Evolutionary conservation across 257 asterid genomes (phyloP).

Genomic region (Forsythia suspensa): DNA sequence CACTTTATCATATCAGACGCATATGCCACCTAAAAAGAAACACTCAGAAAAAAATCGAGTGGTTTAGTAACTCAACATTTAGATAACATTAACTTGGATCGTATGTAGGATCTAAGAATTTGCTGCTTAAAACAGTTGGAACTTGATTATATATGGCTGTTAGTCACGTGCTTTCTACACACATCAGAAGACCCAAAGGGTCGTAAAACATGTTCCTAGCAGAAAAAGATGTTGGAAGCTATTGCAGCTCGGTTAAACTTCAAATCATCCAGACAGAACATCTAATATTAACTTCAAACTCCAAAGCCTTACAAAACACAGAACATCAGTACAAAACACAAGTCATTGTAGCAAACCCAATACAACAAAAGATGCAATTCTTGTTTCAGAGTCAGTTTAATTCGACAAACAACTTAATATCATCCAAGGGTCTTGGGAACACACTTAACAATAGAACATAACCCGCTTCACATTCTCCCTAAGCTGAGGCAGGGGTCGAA

Average conservation of each 20-base stretch:
- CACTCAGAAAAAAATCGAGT: too few relatives aligned
- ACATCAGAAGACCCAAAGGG: too few relatives aligned
- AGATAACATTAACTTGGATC: too few relatives aligned
- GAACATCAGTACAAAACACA: neutral
- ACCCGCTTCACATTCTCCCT: slow-evolving; percentile 36
- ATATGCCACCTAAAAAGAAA: too few relatives aligned
- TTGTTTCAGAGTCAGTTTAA: neutral
- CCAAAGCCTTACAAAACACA: neutral
- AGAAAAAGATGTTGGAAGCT: neutral
- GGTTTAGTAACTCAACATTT: too few relatives aligned
- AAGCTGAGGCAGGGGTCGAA: slow-evolving; percentile 30
- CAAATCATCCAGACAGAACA: neutral
- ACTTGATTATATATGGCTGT: too few relatives aligned
- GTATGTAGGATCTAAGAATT: too few relatives aligned
- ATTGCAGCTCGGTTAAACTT: neutral
- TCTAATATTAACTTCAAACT: neutral
- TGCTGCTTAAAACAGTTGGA: too few relatives aligned
- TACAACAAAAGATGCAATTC: neutral
- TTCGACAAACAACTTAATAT: neutral
- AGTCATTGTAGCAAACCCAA: neutral
- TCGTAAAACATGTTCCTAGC: neutral
- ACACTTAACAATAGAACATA: slow-evolving; percentile 32
- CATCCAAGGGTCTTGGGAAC: neutral
- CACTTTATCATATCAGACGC: too few relatives aligned
- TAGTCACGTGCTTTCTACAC: too few relatives aligned